phyloP scores from a whole-genome alignment of 2,329 filamentous ascomycete genomes.

The Dactylella cylindrospora region DNA sequence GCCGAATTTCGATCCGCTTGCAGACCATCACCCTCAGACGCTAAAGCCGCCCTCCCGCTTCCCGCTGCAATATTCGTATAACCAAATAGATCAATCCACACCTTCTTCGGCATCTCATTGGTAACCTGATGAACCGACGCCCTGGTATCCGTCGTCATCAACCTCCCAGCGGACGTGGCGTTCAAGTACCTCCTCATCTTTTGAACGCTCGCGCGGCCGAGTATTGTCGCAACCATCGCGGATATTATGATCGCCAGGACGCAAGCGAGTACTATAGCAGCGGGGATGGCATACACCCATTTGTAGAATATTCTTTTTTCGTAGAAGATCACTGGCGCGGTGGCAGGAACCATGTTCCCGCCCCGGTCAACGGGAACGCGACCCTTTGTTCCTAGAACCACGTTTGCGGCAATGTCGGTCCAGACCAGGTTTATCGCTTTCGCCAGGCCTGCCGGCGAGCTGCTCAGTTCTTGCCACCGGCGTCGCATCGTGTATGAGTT shows the following conservation, averaged over 20 bases:
- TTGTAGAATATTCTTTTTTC: conserved; percentile 50
- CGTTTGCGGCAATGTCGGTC: conserved; percentile 55
- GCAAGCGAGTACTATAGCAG: no score
- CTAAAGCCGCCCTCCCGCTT: no score
- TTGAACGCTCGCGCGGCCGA: no score
- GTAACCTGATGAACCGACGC: neutral
- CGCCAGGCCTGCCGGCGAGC: conserved; percentile 47
- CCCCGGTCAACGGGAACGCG: conserved; percentile 42
- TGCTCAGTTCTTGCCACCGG: conserved; percentile 53
- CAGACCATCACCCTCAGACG: no score
- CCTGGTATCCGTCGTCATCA: neutral
- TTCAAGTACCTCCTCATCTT: neutral
- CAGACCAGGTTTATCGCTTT: conserved; percentile 55
- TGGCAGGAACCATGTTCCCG: no score
- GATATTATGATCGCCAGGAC: no score
- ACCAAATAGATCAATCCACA: neutral
- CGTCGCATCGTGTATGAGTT: conserved; percentile 53
- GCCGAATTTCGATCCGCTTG: no score
- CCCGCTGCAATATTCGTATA: no score
- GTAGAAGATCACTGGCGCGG: no score
- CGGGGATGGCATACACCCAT: conserved; percentile 51
- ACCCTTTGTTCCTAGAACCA: conserved; percentile 53
- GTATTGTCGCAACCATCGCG: no score
- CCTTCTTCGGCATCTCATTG: neutral
- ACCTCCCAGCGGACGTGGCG: neutral